phyloP scores from a whole-genome alignment of 805 yeast genomes.

The Wickerhamomyces mucosus region DNA sequence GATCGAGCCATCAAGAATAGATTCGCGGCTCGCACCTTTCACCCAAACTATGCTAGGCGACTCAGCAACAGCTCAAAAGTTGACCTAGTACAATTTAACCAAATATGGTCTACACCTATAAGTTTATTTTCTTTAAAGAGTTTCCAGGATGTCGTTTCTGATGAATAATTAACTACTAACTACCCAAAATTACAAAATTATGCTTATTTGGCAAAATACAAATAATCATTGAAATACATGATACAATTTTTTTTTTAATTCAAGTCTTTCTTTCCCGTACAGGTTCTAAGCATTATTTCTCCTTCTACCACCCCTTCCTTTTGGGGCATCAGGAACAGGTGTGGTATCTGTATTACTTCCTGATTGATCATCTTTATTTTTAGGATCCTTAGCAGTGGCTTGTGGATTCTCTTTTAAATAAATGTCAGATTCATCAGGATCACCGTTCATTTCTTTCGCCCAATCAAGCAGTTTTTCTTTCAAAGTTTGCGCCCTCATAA shows the following conservation, averaged over 20 bases:
- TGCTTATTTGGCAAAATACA: too few species aligned
- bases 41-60: too few species aligned
- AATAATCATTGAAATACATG: background rate
- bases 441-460: slow-evolving; percentile 79
- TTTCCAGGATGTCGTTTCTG: too few species aligned
- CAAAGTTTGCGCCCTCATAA: slow-evolving; percentile 70
- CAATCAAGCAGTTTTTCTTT: slow-evolving; percentile 64
- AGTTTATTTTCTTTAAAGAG: too few species aligned
- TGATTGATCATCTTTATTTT: slow-evolving; percentile 12
- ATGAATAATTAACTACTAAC: too few species aligned
- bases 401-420: slow-evolving; percentile 22
- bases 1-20: too few species aligned
- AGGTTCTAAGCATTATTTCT: too few species aligned
- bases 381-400: slow-evolving; percentile 22
- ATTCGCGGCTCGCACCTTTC: too few species aligned
- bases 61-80: too few species aligned
- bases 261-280: background rate
- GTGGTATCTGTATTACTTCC: slow-evolving; percentile 10
- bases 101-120: too few species aligned
- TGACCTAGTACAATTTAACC: too few species aligned
- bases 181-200: too few species aligned
- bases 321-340: slow-evolving; percentile 3
- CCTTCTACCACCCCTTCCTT: slow-evolving; percentile 15
- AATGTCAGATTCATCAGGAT: slow-evolving; percentile 36
- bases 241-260: background rate